phyloP scores from a whole-genome alignment of 2,329 filamentous ascomycete species.

The Aspergillus sp. region DNA sequence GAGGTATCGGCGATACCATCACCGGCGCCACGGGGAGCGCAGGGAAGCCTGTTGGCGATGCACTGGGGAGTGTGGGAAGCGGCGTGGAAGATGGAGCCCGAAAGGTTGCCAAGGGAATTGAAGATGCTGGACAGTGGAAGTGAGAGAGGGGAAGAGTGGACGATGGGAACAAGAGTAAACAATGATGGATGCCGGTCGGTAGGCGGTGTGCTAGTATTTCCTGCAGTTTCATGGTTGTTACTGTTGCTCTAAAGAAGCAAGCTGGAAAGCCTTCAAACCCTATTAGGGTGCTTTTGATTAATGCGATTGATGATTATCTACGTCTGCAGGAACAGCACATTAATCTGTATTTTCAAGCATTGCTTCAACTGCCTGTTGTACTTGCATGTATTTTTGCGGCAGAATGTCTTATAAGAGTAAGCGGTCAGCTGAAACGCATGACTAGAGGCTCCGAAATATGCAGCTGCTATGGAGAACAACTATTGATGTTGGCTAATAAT shows the following conservation, averaged over 20 bases:
- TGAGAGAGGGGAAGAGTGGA: conserved; percentile 8
- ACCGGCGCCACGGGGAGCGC: conserved; percentile 56
- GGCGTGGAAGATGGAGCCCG: conserved; percentile 56
- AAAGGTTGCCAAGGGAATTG: conserved; percentile 56
- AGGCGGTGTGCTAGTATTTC: background rate
- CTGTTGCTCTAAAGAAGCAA: background rate
- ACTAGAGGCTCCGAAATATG: too few relatives aligned
- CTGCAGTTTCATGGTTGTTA: background rate
- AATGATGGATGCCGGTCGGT: background rate
- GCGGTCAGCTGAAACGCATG: too few relatives aligned
- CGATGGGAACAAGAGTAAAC: background rate
- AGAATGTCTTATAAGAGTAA: too few relatives aligned
- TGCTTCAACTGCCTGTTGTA: too few relatives aligned
- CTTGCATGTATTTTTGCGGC: too few relatives aligned
- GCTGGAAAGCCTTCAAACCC: too few relatives aligned
- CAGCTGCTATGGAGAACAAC: too few relatives aligned
- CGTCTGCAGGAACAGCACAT: too few relatives aligned
- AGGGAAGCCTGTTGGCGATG: conserved; percentile 59
- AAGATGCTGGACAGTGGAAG: conserved; percentile 60
- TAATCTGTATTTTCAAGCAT: too few relatives aligned
- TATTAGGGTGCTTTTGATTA: too few relatives aligned
- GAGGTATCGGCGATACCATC: conserved; percentile 60
- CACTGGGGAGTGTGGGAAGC: conserved; percentile 54
- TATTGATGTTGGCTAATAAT: too few relatives aligned
- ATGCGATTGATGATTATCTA: too few relatives aligned